phyloP scores from a whole-genome alignment of 495 filamentous ascomycete genomes.

The Jackrogersella minutella region DNA sequence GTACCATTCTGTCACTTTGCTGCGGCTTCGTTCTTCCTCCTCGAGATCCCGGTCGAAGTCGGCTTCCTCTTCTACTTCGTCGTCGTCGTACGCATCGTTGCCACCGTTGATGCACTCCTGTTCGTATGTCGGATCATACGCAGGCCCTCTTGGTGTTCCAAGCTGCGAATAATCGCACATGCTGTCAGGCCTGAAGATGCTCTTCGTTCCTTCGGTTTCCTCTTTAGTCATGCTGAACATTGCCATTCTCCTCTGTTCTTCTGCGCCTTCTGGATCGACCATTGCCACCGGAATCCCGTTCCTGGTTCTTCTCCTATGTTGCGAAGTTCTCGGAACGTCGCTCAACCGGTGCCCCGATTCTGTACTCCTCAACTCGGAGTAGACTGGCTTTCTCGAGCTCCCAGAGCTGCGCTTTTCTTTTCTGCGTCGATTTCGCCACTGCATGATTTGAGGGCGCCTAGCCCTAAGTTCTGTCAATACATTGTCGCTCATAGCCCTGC shows the following conservation, averaged over 20 bases:
- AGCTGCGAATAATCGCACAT: conserved; percentile 22
- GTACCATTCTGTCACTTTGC: conserved; percentile 39
- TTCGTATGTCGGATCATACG: neutral
- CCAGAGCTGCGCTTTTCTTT: neutral
- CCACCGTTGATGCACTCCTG: neutral
- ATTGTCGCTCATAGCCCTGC: conserved; percentile 32
- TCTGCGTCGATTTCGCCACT: conserved; percentile 32
- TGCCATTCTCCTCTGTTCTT: conserved; percentile 27
- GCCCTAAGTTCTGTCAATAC: conserved; percentile 22
- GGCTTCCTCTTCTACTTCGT: conserved; percentile 6
- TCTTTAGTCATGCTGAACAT: conserved; percentile 9
- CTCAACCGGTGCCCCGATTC: conserved; percentile 7
- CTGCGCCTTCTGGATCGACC: conserved; percentile 26
- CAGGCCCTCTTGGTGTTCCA: neutral
- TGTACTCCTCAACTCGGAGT: conserved; percentile 31
- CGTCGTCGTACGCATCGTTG: conserved; percentile 16
- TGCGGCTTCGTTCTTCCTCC: conserved; percentile 25
- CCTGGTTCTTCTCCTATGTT: conserved; percentile 28
- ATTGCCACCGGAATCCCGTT: conserved; percentile 42
- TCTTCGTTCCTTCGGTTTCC: neutral
- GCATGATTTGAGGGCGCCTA: conserved; percentile 18
- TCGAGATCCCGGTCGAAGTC: conserved; percentile 19
- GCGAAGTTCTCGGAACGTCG: conserved; percentile 3
- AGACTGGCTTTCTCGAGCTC: neutral
- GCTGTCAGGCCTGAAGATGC: conserved; percentile 41